Evolutionary conservation across 2,329 filamentous ascomycete species (phyloP), one percentile per base, ranked within the genome.

Genomic region (Monosporascus sp.): DNA sequence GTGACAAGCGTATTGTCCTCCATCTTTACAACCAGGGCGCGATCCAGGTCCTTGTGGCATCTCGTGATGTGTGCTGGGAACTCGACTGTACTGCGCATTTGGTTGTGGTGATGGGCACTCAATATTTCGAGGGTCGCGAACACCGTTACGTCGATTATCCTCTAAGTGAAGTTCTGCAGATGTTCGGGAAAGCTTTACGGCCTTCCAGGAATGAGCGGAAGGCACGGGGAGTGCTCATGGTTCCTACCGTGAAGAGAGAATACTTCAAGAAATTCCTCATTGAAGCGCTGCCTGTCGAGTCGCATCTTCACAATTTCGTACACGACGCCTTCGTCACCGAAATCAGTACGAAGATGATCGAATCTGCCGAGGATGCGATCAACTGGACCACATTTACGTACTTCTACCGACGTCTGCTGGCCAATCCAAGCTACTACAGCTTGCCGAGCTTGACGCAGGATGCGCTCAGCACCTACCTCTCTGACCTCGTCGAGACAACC

Each of bases 191-290:
- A 71, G 90, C 94, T 38, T 85, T 92, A 52, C 85, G 88, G 41
- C 85, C 91, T 2, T 82, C 87, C 3, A 81, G 86, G 66, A 91
- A 96, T 64, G 90, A 89, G 53, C 82, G 87, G 53, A 88, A 89
- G 24, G 43, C 43, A 46, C 90, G 90, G 57, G 95, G 93, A 61
- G 90, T 99, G n/a, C 79, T 99, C 45, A 97, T 99, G 94, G 84
- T 97, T 11, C 91, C 93, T 3, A 86, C 89, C 19, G 91, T 95
- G 48, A 97, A 96, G 79, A 86, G 94, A 38, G 92, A 97, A 58
- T 99, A 96, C 73, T 99, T 97, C 81, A 95, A 94, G 75, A 99
- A 99, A 73, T 99, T 99, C 77, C 75, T 99, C 60, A 93, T 94
- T 63, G 95, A 99, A 71, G 94, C 94, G 20, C 78, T 99, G 43